Conservation (phyloP, 805 yeast species). For the Candida tallmaniae region DNA sequence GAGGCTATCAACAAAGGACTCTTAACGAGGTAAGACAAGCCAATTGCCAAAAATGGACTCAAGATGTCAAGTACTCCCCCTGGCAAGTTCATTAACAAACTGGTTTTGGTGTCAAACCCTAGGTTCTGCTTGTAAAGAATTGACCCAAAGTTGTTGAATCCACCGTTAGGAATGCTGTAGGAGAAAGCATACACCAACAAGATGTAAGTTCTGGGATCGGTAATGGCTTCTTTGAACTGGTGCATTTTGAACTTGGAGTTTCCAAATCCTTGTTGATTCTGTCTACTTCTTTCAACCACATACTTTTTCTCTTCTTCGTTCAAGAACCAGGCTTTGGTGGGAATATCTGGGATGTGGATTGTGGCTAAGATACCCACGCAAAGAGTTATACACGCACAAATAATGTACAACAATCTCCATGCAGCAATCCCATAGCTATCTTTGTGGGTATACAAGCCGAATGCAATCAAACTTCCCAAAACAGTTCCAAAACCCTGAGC, state of each 20-base stretch:
- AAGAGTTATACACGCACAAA: conserved; percentile 51
- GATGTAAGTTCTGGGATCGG: conserved; percentile 20
- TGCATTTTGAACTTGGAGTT: conserved; percentile 40
- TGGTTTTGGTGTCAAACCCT: conserved; percentile 15
- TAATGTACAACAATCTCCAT: conserved; percentile 60
- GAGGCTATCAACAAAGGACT: conserved; percentile 26
- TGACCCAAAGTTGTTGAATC: conserved; percentile 29
- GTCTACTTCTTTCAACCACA: conserved; percentile 42
- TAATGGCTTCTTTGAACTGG: conserved; percentile 44
- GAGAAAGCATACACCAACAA: neutral
- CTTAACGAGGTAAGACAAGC: conserved; percentile 11
- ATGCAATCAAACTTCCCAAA: conserved; percentile 42
- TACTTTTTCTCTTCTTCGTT: conserved; percentile 38
- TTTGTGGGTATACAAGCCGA: conserved; percentile 48
- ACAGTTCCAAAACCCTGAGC: conserved; percentile 44
- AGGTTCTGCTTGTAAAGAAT: conserved; percentile 14
- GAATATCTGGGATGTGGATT: conserved; percentile 48
- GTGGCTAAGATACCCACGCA: conserved; percentile 43
- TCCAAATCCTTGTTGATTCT: conserved; percentile 49
- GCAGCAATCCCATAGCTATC: conserved; percentile 35
- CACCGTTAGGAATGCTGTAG: conserved; percentile 22
- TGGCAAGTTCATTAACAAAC: conserved; percentile 35
- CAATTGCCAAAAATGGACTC: conserved; percentile 21
- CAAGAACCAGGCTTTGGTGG: conserved; percentile 30
- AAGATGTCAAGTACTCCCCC: conserved; percentile 30